phyloP scores from a whole-genome alignment of 768 basidiomycete genomes.

The Amylocystis lapponica region DNA sequence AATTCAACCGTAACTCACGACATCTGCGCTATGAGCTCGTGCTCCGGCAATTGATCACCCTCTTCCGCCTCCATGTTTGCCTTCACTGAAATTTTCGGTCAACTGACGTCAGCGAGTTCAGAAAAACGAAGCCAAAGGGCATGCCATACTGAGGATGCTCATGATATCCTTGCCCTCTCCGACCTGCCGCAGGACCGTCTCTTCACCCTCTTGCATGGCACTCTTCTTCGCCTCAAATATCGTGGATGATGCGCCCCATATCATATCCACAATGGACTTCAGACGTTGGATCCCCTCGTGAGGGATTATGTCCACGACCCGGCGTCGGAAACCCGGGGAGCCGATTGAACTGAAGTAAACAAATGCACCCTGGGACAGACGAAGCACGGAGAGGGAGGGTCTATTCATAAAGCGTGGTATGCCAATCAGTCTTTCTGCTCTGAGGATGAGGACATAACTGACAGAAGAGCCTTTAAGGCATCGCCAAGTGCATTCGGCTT shows the following conservation, averaged over 20 bases:
- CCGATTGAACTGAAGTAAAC: conserved; percentile 12
- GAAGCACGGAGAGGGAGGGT: conserved; percentile 37
- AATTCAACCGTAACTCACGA: conserved; percentile 2
- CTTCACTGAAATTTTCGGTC: conserved; percentile 8
- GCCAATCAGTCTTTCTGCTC: neutral
- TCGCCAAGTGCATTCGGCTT: conserved; percentile 14
- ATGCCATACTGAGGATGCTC: conserved; percentile 27
- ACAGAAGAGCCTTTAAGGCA: conserved; percentile 18
- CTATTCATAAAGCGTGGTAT: no score
- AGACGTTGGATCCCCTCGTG: conserved; percentile 25
- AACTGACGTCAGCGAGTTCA: neutral
- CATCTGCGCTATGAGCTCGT: conserved; percentile 18
- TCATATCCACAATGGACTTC: conserved; percentile 29
- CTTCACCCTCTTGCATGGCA: conserved; percentile 29
- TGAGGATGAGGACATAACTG: neutral
- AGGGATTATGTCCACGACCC: conserved; percentile 29
- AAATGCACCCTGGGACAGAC: conserved; percentile 35
- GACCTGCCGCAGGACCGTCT: conserved; percentile 9
- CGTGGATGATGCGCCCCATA: conserved; percentile 29
- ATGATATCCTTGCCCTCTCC: conserved; percentile 38
- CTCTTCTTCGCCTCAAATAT: conserved; percentile 35
- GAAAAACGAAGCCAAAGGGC: neutral
- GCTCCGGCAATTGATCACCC: conserved; percentile 13
- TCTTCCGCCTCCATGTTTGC: conserved; percentile 13
- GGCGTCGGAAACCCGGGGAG: conserved; percentile 26